Base-by-base conservation (phyloP, 352 stramenopile species). In the Pelagophyceae sp. region DNA sequence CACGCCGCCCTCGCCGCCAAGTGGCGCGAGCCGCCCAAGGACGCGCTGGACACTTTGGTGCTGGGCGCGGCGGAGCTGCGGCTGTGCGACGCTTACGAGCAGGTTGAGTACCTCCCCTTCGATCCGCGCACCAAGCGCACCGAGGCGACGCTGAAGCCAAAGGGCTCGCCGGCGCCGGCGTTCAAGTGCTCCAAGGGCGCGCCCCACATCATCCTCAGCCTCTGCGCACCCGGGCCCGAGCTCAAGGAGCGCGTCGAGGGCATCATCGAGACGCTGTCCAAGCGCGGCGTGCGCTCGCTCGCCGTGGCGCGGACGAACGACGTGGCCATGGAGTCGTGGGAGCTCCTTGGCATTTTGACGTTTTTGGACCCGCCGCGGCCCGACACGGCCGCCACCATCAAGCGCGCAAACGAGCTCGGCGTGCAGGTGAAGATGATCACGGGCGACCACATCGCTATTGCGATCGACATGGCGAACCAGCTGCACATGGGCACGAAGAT, bases 351-450 rank as follows among this genome's bases (percentile, higher is more conserved):
- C 29, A 88, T 98, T 63, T 87, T 98, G 76, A 94, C 93, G 40
- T 96, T 98, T 86, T 79, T 98, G 33, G 95, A 98, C 83, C 94
- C 94, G 27, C 94, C 95, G 51, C 91, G 95, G 67, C 88, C 94
- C 78, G 94, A 98, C 83, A 98, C 94, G 37, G 91, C 92, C 72
- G 86, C 87, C 40, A 97, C 94, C 31, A 97, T 98, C 78, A 86
- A 94, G 76, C 87, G 88, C 19, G 89, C 94, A 33, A 86, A 96
- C 72, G 80, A 92, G 75, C 89, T 92, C 63, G 95, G 95, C 70
- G 92, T 98, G 76, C 86, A 81, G n/a, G 92, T 98, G 20, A 98
- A 98, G 82, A 97, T 98, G 90, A 94, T 98, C 78, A 98, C 95
- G 0, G 95, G 95, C 63, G 95, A 98, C 82, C 93, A 97, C 72